phyloP scores from a whole-genome alignment of 495 filamentous ascomycete genomes.

The Penicillium bovifimosum region DNA sequence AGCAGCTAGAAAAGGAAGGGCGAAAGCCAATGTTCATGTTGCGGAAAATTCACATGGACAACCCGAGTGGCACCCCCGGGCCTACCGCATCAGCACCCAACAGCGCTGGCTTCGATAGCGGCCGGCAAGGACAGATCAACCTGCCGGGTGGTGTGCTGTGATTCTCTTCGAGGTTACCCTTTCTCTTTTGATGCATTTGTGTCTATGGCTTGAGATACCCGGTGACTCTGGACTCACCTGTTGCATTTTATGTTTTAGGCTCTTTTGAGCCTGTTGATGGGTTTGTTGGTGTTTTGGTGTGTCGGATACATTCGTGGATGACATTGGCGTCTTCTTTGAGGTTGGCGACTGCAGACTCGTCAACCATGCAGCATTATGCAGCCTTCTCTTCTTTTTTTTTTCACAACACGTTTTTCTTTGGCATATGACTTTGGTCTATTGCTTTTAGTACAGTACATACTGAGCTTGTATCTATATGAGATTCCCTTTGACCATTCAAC shows the following conservation, averaged over 20 bases:
- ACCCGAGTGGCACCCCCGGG: conserved; percentile 20
- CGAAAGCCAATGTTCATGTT: conserved; percentile 99
- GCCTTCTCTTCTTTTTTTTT: conserved; percentile 11
- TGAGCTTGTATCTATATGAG: conserved; percentile 6
- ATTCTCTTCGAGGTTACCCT: conserved; percentile 4
- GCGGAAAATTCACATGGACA: conserved; percentile 49
- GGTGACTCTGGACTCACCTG: conserved; percentile 11
- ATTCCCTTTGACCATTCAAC: neutral
- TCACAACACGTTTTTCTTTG: conserved; percentile 9
- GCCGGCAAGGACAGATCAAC: conserved; percentile 37
- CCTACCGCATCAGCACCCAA: conserved; percentile 29
- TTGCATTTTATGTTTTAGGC: conserved; percentile 11
- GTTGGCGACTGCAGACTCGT: conserved; percentile 2
- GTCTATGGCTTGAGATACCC: conserved; percentile 32
- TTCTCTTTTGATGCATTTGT: conserved; percentile 11
- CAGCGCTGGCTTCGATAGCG: conserved; percentile 39
- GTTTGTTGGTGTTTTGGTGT: conserved; percentile 3
- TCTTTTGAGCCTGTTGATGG: neutral
- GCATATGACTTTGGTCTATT: neutral
- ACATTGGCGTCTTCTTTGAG: conserved; percentile 4
- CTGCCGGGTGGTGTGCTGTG: conserved; percentile 42
- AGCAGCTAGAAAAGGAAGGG: conserved; percentile 92
- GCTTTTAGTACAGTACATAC: neutral
- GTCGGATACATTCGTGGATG: conserved; percentile 7
- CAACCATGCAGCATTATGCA: conserved; percentile 14